A percentile compares a stretch with the other conserved stretches of the same genome.
Evolutionary conservation across 2,329 filamentous ascomycete genomes (phyloP).

Genomic region (Aspergillus sp.): DNA sequence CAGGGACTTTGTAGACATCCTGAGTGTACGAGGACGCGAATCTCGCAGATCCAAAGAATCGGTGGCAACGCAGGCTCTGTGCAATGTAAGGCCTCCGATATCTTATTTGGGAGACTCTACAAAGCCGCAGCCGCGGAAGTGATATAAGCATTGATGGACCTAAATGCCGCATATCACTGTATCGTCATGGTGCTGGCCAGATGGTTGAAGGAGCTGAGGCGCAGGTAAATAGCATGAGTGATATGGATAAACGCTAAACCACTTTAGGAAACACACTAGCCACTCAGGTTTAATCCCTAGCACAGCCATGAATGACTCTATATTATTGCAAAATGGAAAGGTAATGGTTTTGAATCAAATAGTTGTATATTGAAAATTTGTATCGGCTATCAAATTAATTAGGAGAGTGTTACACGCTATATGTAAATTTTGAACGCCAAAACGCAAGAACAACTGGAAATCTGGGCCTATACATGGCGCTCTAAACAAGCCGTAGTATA

Average conservation of each 20-base stretch:
- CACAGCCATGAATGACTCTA: background rate
- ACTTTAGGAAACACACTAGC: background rate
- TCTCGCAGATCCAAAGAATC: background rate
- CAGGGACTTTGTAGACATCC: constrained; percentile 17
- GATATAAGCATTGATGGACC: background rate
- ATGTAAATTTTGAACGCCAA: background rate
- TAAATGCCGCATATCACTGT: background rate
- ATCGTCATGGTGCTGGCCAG: background rate
- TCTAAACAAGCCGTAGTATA: background rate
- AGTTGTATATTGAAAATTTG: background rate
- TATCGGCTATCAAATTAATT: background rate
- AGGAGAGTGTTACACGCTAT: background rate
- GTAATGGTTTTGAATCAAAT: background rate
- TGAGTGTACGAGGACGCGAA: background rate
- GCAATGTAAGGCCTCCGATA: background rate
- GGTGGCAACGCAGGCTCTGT: background rate
- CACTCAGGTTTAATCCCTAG: background rate
- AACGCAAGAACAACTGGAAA: background rate
- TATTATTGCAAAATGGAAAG: background rate
- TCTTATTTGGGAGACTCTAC: background rate
- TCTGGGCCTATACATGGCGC: background rate
- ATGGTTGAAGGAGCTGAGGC: background rate
- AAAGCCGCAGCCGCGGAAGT: background rate
- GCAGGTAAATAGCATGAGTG: background rate
- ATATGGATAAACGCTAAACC: background rate